phyloP scores from a whole-genome alignment of 169 alveolate genomes.

The Cystoisospora suis region DNA sequence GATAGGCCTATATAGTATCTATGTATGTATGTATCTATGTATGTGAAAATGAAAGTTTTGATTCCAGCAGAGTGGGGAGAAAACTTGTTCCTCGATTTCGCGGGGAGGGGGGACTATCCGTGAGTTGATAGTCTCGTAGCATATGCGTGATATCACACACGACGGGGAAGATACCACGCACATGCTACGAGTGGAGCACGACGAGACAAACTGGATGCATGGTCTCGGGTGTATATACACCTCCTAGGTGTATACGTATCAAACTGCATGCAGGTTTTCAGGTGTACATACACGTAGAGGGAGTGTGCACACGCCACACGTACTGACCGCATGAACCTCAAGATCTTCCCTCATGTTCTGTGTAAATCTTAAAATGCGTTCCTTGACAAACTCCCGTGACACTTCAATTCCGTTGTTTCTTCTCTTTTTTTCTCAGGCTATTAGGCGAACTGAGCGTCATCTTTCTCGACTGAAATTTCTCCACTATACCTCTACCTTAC shows the following conservation, averaged over 20 bases:
- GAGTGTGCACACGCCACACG: not conserved
- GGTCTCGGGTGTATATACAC: too few species aligned
- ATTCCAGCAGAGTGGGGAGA: not conserved
- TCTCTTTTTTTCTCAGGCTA: not conserved
- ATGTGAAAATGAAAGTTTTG: not conserved
- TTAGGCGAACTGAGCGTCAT: constrained; percentile 17
- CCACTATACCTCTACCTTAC: not conserved
- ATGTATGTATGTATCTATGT: not conserved
- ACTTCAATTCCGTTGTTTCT: too few species aligned
- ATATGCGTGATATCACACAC: too few species aligned
- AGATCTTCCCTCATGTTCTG: not conserved
- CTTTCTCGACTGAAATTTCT: constrained; percentile 16
- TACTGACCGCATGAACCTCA: not conserved
- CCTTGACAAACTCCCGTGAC: not conserved
- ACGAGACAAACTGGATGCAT: too few species aligned
- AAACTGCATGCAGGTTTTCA: not conserved
- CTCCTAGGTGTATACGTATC: not conserved
- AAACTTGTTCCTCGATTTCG: too few species aligned
- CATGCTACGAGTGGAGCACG: too few species aligned
- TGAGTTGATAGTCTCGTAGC: too few species aligned
- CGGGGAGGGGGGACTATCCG: too few species aligned
- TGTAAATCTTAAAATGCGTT: not conserved
- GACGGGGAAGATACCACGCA: too few species aligned
- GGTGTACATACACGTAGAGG: not conserved
- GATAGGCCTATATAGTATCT: too few species aligned